phyloP scores from a whole-genome alignment of 495 filamentous ascomycete genomes.

The Cenococcum geophilum region DNA sequence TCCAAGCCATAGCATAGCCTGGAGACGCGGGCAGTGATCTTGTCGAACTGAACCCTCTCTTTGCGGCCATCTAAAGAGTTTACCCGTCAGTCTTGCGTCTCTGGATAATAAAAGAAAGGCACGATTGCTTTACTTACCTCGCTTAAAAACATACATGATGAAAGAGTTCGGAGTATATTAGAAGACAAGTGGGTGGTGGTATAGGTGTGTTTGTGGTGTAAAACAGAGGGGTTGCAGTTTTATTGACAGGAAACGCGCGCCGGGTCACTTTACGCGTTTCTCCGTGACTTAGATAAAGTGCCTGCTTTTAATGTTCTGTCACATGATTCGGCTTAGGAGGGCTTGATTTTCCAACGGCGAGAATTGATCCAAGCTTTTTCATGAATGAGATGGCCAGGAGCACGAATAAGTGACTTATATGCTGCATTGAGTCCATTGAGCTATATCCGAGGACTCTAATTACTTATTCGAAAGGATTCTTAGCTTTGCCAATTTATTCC shows the following conservation, averaged over 20 bases:
- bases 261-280: too few species aligned
- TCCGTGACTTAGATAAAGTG: too few species aligned
- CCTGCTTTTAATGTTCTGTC: too few species aligned
- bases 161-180: slow-evolving; percentile 15
- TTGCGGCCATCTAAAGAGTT: slow-evolving; percentile 85
- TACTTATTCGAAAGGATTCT: too few species aligned
- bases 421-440: too few species aligned
- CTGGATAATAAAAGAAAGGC: slow-evolving; percentile 7
- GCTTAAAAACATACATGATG: slow-evolving; percentile 66
- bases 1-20: slow-evolving; percentile 96
- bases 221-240: neutral
- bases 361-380: too few species aligned
- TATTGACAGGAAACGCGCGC: neutral
- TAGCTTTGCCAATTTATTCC: neutral
- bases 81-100: slow-evolving; percentile 7
- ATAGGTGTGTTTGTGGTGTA: slow-evolving; percentile 8
- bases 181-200: slow-evolving; percentile 10
- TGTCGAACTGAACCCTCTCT: slow-evolving; percentile 99
- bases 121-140: slow-evolving; percentile 48
- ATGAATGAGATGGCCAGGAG: too few species aligned
- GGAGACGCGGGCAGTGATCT: slow-evolving; percentile 97
- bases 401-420: too few species aligned
- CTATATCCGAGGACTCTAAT: too few species aligned
- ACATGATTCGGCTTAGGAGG: too few species aligned
- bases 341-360: too few species aligned